These are phyloP conservation scores for Corchorus olitorius DNA, from an alignment of 345 rosid genomes.

Conservation along the genomic window DNA sequence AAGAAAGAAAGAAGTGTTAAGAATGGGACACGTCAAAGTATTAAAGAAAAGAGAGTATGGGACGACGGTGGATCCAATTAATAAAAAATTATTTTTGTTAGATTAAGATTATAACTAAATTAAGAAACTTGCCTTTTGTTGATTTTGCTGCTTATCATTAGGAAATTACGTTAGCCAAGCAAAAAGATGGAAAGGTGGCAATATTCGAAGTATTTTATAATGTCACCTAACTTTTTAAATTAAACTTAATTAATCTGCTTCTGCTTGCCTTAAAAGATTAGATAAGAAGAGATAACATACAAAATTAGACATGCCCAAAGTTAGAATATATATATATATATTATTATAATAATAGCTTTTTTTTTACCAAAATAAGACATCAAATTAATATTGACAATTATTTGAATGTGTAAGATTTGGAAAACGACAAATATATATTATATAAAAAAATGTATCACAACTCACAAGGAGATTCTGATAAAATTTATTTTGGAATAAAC, in stretches of 20 bases:
- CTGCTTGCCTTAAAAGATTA: constrained; percentile 30
- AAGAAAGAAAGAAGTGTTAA: background rate
- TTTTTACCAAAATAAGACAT: background rate
- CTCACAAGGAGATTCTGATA: background rate
- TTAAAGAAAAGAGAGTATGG: background rate
- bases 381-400: background rate
- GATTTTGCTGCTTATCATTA: constrained; percentile 2
- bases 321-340: too few species aligned
- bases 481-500: background rate
- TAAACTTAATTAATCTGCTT: constrained; percentile 8
- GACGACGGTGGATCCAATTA: background rate
- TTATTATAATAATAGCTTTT: background rate
- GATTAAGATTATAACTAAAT: background rate
- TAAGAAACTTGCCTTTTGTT: background rate
- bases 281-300: constrained; percentile 18
- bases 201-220: constrained; percentile 2
- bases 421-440: background rate
- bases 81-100: background rate
- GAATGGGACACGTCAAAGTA: background rate
- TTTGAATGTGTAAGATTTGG: background rate
- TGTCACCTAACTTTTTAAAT: constrained; percentile 19
- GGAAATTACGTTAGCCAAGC: background rate
- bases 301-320: constrained; percentile 21
- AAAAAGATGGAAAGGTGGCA: constrained; percentile 30
- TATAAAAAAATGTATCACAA: background rate